Evolutionary conservation across 495 filamentous ascomycete species (phyloP).

Genomic region (Penicilliopsis zonata): DNA sequence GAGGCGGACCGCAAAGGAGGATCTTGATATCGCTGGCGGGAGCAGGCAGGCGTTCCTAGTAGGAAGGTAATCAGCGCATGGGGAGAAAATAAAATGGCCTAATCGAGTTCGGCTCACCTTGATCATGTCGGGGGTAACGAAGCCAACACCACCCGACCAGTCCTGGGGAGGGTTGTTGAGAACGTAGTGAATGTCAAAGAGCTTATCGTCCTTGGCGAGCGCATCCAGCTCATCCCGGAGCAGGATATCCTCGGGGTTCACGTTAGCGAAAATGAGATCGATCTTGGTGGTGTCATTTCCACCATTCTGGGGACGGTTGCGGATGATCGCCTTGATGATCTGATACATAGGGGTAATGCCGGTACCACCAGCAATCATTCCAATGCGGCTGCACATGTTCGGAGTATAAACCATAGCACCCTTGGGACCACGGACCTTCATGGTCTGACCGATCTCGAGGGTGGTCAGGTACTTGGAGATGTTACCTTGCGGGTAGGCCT

Average conservation of each 20-base stretch:
- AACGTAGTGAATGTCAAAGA: conserved; percentile 83
- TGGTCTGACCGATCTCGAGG: conserved; percentile 70
- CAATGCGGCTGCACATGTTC: conserved; percentile 87
- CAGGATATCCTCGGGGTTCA: conserved; percentile 84
- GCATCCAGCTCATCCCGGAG: conserved; percentile 81
- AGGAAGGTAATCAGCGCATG: background rate
- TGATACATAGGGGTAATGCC: conserved; percentile 98
- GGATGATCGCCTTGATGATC: conserved; percentile 79
- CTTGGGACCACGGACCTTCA: conserved; percentile 87
- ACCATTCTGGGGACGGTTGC: conserved; percentile 55
- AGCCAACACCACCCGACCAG: conserved; percentile 86
- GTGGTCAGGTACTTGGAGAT: conserved; percentile 83
- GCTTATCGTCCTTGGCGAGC: conserved; percentile 60
- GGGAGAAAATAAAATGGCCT: conserved; percentile 17
- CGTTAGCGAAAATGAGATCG: conserved; percentile 92
- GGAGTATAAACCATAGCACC: conserved; percentile 94
- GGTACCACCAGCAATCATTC: conserved; percentile 96
- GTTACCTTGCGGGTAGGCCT: conserved; percentile 93
- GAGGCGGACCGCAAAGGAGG: conserved; percentile 90
- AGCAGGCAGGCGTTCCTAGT: conserved; percentile 65
- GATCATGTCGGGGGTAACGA: conserved; percentile 92
- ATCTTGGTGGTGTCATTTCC: conserved; percentile 77
- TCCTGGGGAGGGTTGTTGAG: conserved; percentile 88
- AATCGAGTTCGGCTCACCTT: no score
- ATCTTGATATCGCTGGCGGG: conserved; percentile 85